A percentile compares a stretch with the other conserved stretches of the same genome.
Evolutionary conservation across 108 stramenopile species (phyloP).

Genomic region (Nitzschia sp.): DNA sequence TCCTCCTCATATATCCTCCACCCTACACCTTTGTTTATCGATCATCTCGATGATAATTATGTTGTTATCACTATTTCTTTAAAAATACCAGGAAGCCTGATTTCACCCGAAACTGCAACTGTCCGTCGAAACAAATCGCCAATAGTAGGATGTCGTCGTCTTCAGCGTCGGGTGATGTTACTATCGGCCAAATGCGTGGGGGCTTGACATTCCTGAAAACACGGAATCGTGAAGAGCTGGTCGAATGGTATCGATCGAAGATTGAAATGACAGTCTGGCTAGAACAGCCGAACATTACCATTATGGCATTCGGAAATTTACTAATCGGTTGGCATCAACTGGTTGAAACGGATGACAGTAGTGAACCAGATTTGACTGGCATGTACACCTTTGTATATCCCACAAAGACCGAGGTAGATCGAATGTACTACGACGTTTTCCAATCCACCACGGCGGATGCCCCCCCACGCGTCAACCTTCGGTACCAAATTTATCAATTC

Average conservation of each 20-base stretch:
- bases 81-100: too few relatives aligned
- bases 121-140: too few relatives aligned
- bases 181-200: slow-evolving; percentile 39
- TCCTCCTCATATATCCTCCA: too few relatives aligned
- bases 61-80: too few relatives aligned
- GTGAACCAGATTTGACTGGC: slow-evolving; percentile 33
- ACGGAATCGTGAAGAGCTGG: slow-evolving; percentile 16
- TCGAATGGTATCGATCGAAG: slow-evolving; percentile 22
- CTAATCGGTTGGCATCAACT: slow-evolving; percentile 42
- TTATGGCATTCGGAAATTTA: slow-evolving; percentile 39
- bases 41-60: too few relatives aligned
- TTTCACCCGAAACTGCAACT: too few relatives aligned
- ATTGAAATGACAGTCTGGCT: slow-evolving; percentile 34
- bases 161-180: background rate
- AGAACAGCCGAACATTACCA: slow-evolving; percentile 42
- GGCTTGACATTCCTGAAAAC: slow-evolving; percentile 41
- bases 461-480: slow-evolving; percentile 28
- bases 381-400: slow-evolving; percentile 52
- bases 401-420: slow-evolving; percentile 32
- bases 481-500: slow-evolving; percentile 41
- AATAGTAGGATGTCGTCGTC: background rate
- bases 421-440: slow-evolving; percentile 28
- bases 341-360: background rate
- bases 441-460: slow-evolving; percentile 31
- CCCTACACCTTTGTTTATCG: too few relatives aligned